A percentile compares a stretch with the other conserved stretches of the same genome.
These are phyloP conservation scores for Cladosporium sphaerospermum DNA, from an alignment of 2,329 filamentous ascomycete species.

Conservation along the genomic window DNA sequence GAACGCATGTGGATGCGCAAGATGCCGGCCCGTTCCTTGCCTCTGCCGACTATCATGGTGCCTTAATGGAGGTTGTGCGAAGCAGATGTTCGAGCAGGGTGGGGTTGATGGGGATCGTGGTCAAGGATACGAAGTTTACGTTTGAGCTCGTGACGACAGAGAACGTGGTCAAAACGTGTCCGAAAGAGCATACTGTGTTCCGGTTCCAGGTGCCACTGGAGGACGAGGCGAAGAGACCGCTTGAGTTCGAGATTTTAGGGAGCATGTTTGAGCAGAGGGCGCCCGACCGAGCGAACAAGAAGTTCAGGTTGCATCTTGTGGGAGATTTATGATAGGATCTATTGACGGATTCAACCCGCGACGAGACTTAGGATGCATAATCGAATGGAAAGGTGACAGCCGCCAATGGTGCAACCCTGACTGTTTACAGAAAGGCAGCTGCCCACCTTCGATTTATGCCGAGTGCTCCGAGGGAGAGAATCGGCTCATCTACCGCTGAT, in stretches of 20 bases:
- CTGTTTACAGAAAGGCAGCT: too few species aligned
- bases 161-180: constrained; percentile 68
- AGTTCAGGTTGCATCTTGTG: constrained; percentile 76
- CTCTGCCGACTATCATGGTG: constrained; percentile 87
- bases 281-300: constrained; percentile 79
- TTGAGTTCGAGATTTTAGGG: constrained; percentile 81
- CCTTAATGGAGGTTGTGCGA: constrained; percentile 72
- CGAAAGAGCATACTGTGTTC: constrained; percentile 87
- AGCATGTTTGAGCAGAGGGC: constrained; percentile 79
- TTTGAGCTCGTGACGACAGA: constrained; percentile 75
- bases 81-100: constrained; percentile 77
- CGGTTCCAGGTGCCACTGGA: constrained; percentile 60
- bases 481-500: too few species aligned
- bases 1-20: constrained; percentile 48
- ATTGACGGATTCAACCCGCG: too few species aligned
- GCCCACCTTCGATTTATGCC: too few species aligned
- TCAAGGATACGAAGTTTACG: constrained; percentile 79
- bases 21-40: constrained; percentile 67
- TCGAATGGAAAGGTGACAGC: too few species aligned
- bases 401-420: too few species aligned
- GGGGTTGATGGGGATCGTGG: constrained; percentile 76
- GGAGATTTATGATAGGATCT: too few species aligned
- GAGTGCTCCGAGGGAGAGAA: too few species aligned
- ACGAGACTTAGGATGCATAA: too few species aligned
- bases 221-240: constrained; percentile 29